Base-by-base conservation (phyloP, 306 rosid genomes). In the Macrotyloma uniflorum region DNA sequence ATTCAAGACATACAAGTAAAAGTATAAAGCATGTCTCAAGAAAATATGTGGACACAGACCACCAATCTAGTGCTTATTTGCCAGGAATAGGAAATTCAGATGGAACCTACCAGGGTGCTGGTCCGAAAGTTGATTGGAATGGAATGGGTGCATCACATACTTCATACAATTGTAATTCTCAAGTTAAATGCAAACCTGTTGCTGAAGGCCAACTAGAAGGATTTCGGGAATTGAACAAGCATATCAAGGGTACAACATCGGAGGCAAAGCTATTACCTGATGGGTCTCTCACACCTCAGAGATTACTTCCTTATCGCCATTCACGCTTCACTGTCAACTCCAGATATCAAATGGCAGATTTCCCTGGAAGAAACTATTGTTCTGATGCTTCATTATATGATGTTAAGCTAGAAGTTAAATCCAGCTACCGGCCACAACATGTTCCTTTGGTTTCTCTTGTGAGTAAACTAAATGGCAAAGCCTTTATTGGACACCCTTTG, bases 401-500 rank as follows among this genome's bases (percentile, higher is more conserved):
- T 50, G 87, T 91, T 53, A 90, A 93, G 78, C 67, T 95, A 59
- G 91, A 91, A 79, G 90, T 87, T 79, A 91, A 93, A 73, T 89
- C 94, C 67, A 88, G 87, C 87, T 90, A 91, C 80, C 79, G 85
- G 74, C 93, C 97, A 55, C 93, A 88, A 50, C 98, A 93, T 74
- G 98, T 93, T 35, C 99, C 98, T 0, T 42, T 95, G 85, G 99
- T 95, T 85, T 95, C 98, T 16, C 91, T 93, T 43, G 93, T 84
- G 93, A 95, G 99, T 78, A 91, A 95, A 83, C 63, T 91, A 88
- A 89, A 84, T 47, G 91, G 97, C 57, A 91, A 93, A 83, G 96
- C 99, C 78, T 85, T 95, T 64, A 88, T 95, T 18, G 99, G 99
- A 62, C 98, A 95, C 87, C 99, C 97, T 71, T 75, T 95, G 64